phyloP scores from a whole-genome alignment of 2,329 filamentous ascomycete genomes.

The Didymella pomorum region DNA sequence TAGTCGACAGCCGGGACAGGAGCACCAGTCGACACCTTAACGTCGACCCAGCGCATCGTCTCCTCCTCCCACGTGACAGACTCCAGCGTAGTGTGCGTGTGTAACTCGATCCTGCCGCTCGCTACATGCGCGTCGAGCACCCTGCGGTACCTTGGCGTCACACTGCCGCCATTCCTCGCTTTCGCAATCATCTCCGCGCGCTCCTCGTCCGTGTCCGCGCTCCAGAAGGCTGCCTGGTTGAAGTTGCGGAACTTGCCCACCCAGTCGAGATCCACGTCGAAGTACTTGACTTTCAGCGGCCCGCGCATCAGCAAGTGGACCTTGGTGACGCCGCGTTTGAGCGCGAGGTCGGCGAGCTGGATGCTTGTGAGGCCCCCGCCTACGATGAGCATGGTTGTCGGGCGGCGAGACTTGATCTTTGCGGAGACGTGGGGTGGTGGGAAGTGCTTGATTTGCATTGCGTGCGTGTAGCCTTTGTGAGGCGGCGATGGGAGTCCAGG shows the following conservation, averaged over 20 bases:
- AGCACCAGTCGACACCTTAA: slow-evolving; percentile 61
- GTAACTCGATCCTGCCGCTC: slow-evolving; percentile 61
- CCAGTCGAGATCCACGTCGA: slow-evolving; percentile 80
- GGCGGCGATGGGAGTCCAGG: slow-evolving; percentile 48
- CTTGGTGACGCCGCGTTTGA: slow-evolving; percentile 70
- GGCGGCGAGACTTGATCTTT: slow-evolving; percentile 57
- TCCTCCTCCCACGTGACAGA: slow-evolving; percentile 60
- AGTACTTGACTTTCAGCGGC: slow-evolving; percentile 71
- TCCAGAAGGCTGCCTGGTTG: slow-evolving; percentile 79
- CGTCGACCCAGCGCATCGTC: slow-evolving; percentile 48
- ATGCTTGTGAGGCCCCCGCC: slow-evolving; percentile 81
- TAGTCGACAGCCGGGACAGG: slow-evolving; percentile 66
- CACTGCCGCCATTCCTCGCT: slow-evolving; percentile 78
- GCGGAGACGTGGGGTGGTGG: slow-evolving; percentile 61
- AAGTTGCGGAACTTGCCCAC: slow-evolving; percentile 83
- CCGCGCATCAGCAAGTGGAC: slow-evolving; percentile 76
- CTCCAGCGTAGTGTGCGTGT: slow-evolving; percentile 65
- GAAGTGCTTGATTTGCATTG: slow-evolving; percentile 68
- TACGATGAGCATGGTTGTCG: slow-evolving; percentile 72
- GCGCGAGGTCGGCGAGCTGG: slow-evolving; percentile 72
- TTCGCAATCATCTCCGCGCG: slow-evolving; percentile 69
- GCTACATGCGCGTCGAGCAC: slow-evolving; percentile 69
- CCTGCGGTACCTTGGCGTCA: slow-evolving; percentile 73
- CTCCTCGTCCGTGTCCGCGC: slow-evolving; percentile 75
- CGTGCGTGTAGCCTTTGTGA: slow-evolving; percentile 67